phyloP scores from a whole-genome alignment of 2,329 filamentous ascomycete species.

The Cercospora brassicicola region DNA sequence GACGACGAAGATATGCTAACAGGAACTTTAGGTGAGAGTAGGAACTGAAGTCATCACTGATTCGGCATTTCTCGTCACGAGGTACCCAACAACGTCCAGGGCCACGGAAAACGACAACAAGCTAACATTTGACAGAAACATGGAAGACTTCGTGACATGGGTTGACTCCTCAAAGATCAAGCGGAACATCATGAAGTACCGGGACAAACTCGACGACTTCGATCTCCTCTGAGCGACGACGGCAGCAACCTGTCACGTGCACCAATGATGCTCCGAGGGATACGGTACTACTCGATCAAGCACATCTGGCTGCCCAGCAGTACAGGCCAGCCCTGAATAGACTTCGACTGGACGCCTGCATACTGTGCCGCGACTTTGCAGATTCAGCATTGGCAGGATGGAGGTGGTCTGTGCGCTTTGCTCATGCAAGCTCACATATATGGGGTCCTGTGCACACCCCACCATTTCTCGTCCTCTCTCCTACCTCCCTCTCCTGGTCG shows the following conservation, averaged over 20 bases:
- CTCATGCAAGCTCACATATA: slow-evolving; percentile 16
- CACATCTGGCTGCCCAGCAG: not conserved
- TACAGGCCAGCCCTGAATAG: not conserved
- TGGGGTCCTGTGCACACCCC: slow-evolving; percentile 17
- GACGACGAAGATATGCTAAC: slow-evolving; percentile 38
- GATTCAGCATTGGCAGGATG: slow-evolving; percentile 11
- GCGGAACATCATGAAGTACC: slow-evolving; percentile 90
- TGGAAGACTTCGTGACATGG: slow-evolving; percentile 98
- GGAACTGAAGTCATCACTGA: slow-evolving; percentile 89
- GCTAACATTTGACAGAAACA: slow-evolving; percentile 54
- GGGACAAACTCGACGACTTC: slow-evolving; percentile 93
- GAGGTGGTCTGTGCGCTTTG: slow-evolving; percentile 11
- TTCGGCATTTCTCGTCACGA: slow-evolving; percentile 81
- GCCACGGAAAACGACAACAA: not conserved
- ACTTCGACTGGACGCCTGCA: not conserved
- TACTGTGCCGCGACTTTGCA: slow-evolving; percentile 12
- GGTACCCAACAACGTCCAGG: slow-evolving; percentile 33
- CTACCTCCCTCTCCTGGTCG: not conserved
- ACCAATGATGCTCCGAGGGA: not conserved
- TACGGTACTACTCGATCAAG: not conserved
- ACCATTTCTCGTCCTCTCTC: slow-evolving; percentile 11
- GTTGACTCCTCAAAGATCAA: slow-evolving; percentile 96
- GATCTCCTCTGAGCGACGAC: slow-evolving; percentile 68
- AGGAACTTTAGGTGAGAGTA: slow-evolving; percentile 59
- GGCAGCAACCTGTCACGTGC: not conserved